These are phyloP conservation scores for Neurospora intermedia DNA, from an alignment of 495 filamentous ascomycete genomes.

Conservation along the genomic window DNA sequence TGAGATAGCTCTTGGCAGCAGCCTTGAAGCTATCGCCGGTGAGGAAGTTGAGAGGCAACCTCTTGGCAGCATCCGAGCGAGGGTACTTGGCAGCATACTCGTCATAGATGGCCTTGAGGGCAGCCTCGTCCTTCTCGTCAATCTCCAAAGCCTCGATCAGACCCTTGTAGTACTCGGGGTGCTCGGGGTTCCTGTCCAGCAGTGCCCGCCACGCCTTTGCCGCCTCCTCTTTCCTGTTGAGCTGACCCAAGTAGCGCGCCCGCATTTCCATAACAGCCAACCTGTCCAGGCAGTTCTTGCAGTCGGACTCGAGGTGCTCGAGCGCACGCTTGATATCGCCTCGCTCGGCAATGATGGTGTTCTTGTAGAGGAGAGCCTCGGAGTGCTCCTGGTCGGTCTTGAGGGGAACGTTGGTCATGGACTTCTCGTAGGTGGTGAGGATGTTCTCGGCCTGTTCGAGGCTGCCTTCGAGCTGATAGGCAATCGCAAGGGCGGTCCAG, in stretches of 20 bases:
- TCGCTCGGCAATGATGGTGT: constrained; percentile 79
- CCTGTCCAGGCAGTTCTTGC: constrained; percentile 70
- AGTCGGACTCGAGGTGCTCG: constrained; percentile 70
- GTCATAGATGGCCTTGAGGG: constrained; percentile 62
- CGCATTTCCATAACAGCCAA: constrained; percentile 82
- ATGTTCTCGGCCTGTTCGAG: constrained; percentile 80
- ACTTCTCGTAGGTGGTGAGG: constrained; percentile 84
- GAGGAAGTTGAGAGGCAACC: constrained; percentile 84
- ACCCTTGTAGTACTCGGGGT: constrained; percentile 72
- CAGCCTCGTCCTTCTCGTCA: constrained; percentile 45
- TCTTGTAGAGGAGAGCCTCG: constrained; percentile 95
- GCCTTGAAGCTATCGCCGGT: constrained; percentile 72
- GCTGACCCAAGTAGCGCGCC: constrained; percentile 71
- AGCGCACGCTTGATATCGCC: constrained; percentile 71
- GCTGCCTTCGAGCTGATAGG: constrained; percentile 80
- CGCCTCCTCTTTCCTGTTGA: constrained; percentile 72
- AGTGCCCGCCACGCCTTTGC: constrained; percentile 68
- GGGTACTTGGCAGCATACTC: constrained; percentile 72
- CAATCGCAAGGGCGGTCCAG: constrained; percentile 92
- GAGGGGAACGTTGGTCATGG: constrained; percentile 62
- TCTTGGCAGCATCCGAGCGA: constrained; percentile 70
- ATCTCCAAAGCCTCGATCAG: constrained; percentile 60
- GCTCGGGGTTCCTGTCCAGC: constrained; percentile 79
- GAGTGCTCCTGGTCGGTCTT: constrained; percentile 80
- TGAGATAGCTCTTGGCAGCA: constrained; percentile 70